These are phyloP conservation scores for Glycine tomentella DNA, from an alignment of 306 rosid species.

Conservation along the genomic window DNA sequence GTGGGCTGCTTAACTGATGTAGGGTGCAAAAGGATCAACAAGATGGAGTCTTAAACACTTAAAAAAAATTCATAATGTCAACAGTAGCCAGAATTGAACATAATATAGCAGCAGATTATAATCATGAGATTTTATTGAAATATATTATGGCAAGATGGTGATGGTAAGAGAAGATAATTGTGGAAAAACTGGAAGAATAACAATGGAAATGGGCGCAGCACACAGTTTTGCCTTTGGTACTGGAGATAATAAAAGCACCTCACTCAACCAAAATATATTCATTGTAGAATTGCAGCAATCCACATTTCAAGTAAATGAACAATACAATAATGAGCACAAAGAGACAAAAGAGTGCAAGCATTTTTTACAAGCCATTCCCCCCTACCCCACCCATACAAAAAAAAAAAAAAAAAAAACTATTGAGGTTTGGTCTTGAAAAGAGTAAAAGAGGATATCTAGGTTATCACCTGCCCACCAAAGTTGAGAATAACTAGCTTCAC, in stretches of 20 bases:
- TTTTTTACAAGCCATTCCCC: slow-evolving; percentile 1
- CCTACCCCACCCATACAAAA: not conserved
- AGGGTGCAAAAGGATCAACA: not conserved
- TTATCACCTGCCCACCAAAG: slow-evolving; percentile 94
- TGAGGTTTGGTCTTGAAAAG: slow-evolving; percentile 14
- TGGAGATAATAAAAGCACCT: not conserved
- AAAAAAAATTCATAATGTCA: not conserved
- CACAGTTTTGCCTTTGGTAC: not conserved
- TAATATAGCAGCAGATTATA: not conserved
- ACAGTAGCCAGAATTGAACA: slow-evolving; percentile 1
- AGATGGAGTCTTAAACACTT: slow-evolving; percentile 11
- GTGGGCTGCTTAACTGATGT: not conserved
- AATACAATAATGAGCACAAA: not conserved
- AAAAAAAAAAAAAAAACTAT: no score
- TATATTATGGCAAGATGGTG: not conserved
- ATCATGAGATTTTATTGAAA: slow-evolving; percentile 3
- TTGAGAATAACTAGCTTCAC: slow-evolving; percentile 89
- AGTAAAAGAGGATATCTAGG: slow-evolving; percentile 9
- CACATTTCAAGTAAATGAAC: slow-evolving; percentile 7
- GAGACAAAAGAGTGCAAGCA: slow-evolving; percentile 17
- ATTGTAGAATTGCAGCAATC: slow-evolving; percentile 17
- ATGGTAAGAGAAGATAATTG: not conserved
- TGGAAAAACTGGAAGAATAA: not conserved
- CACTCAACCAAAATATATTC: slow-evolving; percentile 17
- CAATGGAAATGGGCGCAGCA: not conserved